phyloP scores from a whole-genome alignment of 257 asterid genomes.

The Rhazya stricta region DNA sequence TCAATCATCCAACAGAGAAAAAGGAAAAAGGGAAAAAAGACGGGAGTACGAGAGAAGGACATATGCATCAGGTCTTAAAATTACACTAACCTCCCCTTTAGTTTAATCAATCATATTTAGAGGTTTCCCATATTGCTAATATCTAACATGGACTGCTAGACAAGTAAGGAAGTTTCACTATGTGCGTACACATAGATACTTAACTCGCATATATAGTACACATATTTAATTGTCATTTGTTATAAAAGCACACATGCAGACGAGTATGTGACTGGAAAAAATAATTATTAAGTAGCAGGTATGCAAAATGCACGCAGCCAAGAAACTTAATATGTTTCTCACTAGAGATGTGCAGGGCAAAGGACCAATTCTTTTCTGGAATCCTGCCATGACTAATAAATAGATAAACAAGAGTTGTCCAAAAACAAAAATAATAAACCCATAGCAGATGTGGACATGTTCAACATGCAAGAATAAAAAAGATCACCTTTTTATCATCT shows the following conservation, averaged over 20 bases:
- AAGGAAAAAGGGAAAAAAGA: background rate
- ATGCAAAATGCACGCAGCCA: background rate
- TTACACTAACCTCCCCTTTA: background rate
- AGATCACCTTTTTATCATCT: constrained; percentile 67
- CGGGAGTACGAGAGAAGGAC: background rate
- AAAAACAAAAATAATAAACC: constrained; percentile 15
- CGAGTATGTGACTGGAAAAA: background rate
- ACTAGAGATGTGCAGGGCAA: background rate
- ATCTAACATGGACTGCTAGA: background rate
- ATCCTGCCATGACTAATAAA: background rate
- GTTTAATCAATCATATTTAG: background rate
- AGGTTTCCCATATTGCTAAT: background rate
- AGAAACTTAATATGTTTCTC: background rate
- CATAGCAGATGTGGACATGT: background rate
- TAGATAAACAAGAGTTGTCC: background rate
- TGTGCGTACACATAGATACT: background rate
- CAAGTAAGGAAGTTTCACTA: background rate
- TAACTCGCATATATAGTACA: background rate
- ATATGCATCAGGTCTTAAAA: background rate
- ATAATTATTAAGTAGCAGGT: no score
- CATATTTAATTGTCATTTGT: background rate
- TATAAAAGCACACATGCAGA: background rate
- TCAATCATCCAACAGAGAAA: constrained; percentile 14
- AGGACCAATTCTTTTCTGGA: background rate
- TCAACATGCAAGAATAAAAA: constrained; percentile 18